Base-by-base conservation (phyloP, 371 early-diverging fungal species). In the Synchytrium microbalum region DNA sequence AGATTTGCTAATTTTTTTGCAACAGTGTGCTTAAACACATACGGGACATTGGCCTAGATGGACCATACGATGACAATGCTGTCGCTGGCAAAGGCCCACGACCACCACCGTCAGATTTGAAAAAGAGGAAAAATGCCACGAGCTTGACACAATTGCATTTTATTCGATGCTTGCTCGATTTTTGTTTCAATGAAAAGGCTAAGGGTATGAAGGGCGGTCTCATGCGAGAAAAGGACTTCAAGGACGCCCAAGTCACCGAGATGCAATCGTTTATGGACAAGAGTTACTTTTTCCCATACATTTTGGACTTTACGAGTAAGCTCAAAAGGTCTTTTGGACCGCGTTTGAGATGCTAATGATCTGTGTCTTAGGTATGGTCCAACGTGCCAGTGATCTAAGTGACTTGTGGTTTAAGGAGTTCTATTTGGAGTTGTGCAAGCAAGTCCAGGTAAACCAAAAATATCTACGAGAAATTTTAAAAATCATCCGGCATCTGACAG, bases 321-420 rank as follows among this genome's bases (percentile, higher is more conserved):
- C n/a, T 10, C 32, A 10, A 8, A 23, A 51, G 1, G 67, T n/a
- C 31, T 59, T 32, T 23, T 28, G 38, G 2, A 26, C 27, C 23
- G 30, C 32, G n/a, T 32, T 64, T 2, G 53, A 26, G 56, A 10
- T 30, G 23, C 1, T 19, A 0, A 5, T 52, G 32, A 65, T 38
- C 10, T 23, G 19, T 25, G 27, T 63, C 25, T 19, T 38, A 73
- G 75, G 67, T 23, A 74, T 69, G 0, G 63, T 78, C 28, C 46
- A 54, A 19, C 28, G 67, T 1, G 63, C 74, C 53, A n/a, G 54
- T 2, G 73, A 81, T 59, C 57, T 80, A 24, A 70, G 78, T 5
- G 72, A 72, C n/a, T 61, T 82, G 46, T 82, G 83, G 83, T 77
- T 70, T 63, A 77, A 76, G 57, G 83, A 81, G 60, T 82, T 81